Evolutionary conservation across 2,329 filamentous ascomycete species (phyloP), one percentile per base, ranked within the genome.

Genomic region (Periconia sp.): DNA sequence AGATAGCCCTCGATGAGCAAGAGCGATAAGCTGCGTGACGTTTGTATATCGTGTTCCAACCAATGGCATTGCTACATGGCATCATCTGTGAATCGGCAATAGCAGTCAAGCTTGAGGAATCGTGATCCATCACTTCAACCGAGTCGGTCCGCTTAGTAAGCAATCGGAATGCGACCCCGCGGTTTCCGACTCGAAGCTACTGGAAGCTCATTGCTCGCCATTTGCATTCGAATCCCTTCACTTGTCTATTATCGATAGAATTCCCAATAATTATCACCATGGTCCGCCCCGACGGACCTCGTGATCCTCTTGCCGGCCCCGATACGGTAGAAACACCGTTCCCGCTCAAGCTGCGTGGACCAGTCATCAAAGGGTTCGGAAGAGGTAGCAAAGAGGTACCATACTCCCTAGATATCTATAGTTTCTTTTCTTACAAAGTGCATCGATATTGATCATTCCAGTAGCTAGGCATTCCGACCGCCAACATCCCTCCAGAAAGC

Each of bases 381-480:
- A 83, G 94, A 47, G 94, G 94, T 12, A 95, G 89, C 62, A 95
- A 91, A 76, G 92, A 96, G 74, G 89, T 92, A 68, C 6, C 10
- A 9, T 7, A 5, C 5, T 7, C 7, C 19, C 7, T 46, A 73
- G 17, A 46, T n/a, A 35, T 8, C n/a, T n/a, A n/a, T n/a, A n/a
- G n/a, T n/a, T 15, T 30, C 28, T 30, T 13, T 13, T 9, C 15
- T 9, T 30, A 8, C 28, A 38, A 43, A 36, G 38, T 36, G 15
- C 22, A 18, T 11, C 12, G 35, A 28, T 16, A 18, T 9, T 10
- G 17, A 37, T 29, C 12, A 19, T 19, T 17, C 36, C 30, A 46
- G n/a, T 52, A 95, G 85, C 88, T 97, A 66, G 92, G 92, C 58
- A 96, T 97, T 68, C 94, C 94, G 2, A 97, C 94, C 2, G 94